Evolutionary conservation across 1,284 basidiomycete species (phyloP).

Genomic region (Vanrija humicola): DNA sequence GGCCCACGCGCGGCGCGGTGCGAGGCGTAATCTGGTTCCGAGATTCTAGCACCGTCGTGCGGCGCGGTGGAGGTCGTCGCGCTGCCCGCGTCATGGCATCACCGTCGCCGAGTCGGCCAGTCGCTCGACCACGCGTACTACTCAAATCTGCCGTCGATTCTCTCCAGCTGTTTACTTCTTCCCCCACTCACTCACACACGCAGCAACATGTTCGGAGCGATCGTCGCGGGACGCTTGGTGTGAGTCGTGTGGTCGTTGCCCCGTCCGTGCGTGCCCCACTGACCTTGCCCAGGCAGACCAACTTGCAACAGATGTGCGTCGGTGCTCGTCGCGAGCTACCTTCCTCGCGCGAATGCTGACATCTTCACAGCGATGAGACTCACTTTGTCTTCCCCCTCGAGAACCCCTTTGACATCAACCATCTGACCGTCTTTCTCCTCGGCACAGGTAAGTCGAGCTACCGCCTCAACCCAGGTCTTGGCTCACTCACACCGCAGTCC

Average conservation of each 20-base stretch:
- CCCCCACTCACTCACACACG: background rate
- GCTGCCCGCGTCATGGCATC: background rate
- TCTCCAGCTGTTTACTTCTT: too few relatives aligned
- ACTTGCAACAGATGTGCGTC: conserved; percentile 45
- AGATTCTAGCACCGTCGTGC: too few relatives aligned
- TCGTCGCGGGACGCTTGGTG: conserved; percentile 48
- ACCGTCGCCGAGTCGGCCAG: background rate
- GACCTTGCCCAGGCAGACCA: conserved; percentile 40
- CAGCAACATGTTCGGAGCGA: conserved; percentile 46
- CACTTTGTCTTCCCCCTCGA: conserved; percentile 79
- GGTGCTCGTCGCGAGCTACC: background rate
- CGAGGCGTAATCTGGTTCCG: too few relatives aligned
- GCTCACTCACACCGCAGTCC: conserved; percentile 52
- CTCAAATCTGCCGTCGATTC: background rate
- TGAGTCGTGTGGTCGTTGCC: conserved; percentile 17
- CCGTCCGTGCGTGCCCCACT: background rate
- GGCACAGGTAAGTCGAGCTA: conserved; percentile 62
- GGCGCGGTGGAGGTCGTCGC: background rate
- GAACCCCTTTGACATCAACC: conserved; percentile 73
- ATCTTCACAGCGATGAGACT: conserved; percentile 58
- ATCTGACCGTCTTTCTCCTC: conserved; percentile 80
- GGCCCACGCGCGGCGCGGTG: too few relatives aligned
- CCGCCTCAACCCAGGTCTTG: background rate
- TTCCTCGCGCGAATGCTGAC: background rate
- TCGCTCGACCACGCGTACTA: background rate